phyloP scores from a whole-genome alignment of 208 protist genomes.

The Phytomonas serpens region DNA sequence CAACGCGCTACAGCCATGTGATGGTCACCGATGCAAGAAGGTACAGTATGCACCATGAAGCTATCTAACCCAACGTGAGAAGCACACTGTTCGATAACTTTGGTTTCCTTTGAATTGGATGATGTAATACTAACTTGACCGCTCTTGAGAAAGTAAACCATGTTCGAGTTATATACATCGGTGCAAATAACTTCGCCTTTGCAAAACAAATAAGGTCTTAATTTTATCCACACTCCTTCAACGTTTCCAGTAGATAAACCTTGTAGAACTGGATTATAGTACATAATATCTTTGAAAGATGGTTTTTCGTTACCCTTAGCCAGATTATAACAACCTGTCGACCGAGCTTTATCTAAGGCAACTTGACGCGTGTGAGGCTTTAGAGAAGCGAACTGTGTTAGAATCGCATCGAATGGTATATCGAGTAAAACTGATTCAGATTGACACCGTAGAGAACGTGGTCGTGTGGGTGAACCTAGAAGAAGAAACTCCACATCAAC shows the following conservation, averaged over 20 bases:
- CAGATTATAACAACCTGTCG: constrained; percentile 17
- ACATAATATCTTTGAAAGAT: constrained; percentile 23
- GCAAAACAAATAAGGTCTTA: constrained; percentile 37
- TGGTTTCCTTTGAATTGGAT: background rate
- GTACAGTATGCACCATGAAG: constrained; percentile 31
- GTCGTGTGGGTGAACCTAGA: constrained; percentile 24
- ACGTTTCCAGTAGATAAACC: constrained; percentile 20
- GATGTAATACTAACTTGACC: constrained; percentile 27
- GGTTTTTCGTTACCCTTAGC: constrained; percentile 21
- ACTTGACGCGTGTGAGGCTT: constrained; percentile 10
- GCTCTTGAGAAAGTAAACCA: constrained; percentile 43
- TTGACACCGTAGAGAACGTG: constrained; percentile 46
- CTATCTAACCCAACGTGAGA: constrained; percentile 34
- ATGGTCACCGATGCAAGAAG: constrained; percentile 10
- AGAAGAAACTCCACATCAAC: constrained; percentile 50
- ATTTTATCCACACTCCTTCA: constrained; percentile 29
- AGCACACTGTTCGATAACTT: background rate
- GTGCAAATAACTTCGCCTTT: constrained; percentile 37
- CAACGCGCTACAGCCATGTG: background rate
- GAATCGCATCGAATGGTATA: constrained; percentile 25
- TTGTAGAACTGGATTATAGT: constrained; percentile 31
- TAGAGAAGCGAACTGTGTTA: constrained; percentile 20
- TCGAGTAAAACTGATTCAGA: constrained; percentile 29
- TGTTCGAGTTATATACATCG: constrained; percentile 48
- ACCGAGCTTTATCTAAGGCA: constrained; percentile 24